Evolutionary conservation across 2,329 filamentous ascomycete species (phyloP), one percentile per base, ranked within the genome.

Genomic region (Zalaria sp.): DNA sequence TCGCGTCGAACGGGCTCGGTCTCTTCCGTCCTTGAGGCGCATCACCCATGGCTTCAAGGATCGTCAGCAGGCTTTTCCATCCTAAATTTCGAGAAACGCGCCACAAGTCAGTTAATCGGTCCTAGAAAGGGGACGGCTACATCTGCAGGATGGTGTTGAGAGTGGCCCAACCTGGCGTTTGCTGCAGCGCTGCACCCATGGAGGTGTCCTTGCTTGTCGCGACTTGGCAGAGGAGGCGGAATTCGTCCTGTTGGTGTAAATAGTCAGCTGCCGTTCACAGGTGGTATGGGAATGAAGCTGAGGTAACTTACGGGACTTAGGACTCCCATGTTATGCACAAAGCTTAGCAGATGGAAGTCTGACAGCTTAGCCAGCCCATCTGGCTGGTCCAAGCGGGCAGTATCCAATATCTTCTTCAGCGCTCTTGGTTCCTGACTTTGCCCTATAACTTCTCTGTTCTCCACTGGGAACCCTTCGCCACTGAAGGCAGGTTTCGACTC

Each of bases 41-140:
- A 83, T 94, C 88, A 93, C 88, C 86, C 75, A 85, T 87, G 77
- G 87, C 83, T 79, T 91, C 79, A 67, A 96, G 76, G 61, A 98
- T 93, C 62, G 83, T 81, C 65, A 89, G 74, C 57, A 98, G 73
- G 45, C 53, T 47, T 38, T 45, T 49, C 56, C 55, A 59, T 40
- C 56, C 57, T 60, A 53, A 28, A 49, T 43, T 34, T 39, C 27
- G 34, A 39, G 31, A 38, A 34, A 38, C 38, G 38, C 39, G 35
- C 39, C 42, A 47, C 43, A 44, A 44, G 46, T 47, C 46, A 47
- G 46, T 41, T 39, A 46, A 41, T 44, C 41, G 35, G 7, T 18
- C 8, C n/a, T 26, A 37, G 25, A 8, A 26, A 8, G n/a, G 11
- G 35, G 35, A 37, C 7, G 25, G 37, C 47, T 55, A 59, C 55